Conservation (phyloP, 2,329 filamentous ascomycete species). For the Botryotinia convoluta region DNA sequence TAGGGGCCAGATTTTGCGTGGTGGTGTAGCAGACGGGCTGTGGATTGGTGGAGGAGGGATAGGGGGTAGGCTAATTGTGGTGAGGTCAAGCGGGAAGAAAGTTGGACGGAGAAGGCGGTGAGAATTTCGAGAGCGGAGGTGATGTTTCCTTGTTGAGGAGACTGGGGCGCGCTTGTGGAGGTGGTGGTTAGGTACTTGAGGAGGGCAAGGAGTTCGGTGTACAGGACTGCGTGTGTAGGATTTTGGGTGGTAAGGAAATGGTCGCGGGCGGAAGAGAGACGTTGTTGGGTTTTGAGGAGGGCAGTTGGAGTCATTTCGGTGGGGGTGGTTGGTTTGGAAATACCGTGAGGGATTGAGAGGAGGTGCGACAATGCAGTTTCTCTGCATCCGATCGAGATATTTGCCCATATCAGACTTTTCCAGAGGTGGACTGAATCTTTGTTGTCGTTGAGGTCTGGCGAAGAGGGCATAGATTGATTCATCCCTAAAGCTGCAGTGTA, state of each 20-base stretch:
- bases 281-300: conserved; percentile 53
- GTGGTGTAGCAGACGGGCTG: conserved; percentile 65
- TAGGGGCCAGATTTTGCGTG: conserved; percentile 59
- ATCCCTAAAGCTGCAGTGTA: conserved; percentile 65
- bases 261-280: conserved; percentile 54
- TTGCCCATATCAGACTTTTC: conserved; percentile 35
- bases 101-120: conserved; percentile 44
- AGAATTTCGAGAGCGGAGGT: conserved; percentile 47
- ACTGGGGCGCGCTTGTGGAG: conserved; percentile 44
- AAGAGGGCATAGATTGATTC: conserved; percentile 42
- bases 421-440: conserved; percentile 37
- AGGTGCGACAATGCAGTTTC: conserved; percentile 41
- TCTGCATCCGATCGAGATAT: conserved; percentile 28
- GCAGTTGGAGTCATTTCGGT: conserved; percentile 23
- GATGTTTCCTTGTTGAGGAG: conserved; percentile 54
- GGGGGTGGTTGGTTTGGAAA: conserved; percentile 35
- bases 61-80: conserved; percentile 41
- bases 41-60: conserved; percentile 68
- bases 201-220: conserved; percentile 62
- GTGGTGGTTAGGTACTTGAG: conserved; percentile 58
- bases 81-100: conserved; percentile 41
- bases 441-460: conserved; percentile 32
- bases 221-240: conserved; percentile 49
- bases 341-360: conserved; percentile 41
- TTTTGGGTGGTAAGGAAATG: conserved; percentile 53